Evolutionary conservation across 768 basidiomycete species (phyloP), one percentile per base, ranked within the genome.

Genomic region (Mycena olivaceomarginata): DNA sequence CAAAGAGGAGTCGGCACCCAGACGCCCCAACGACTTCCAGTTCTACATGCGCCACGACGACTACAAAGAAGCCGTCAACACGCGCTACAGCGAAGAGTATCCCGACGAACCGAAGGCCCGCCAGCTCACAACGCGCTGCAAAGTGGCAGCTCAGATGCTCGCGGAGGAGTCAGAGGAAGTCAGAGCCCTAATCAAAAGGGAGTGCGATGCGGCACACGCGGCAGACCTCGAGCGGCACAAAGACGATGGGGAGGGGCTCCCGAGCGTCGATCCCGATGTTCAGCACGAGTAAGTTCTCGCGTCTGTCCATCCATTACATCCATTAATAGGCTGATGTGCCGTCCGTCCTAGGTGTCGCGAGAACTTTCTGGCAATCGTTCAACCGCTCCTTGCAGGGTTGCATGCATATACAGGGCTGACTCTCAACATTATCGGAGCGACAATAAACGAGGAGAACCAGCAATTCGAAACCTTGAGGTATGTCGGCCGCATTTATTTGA

Each of bases 391-490:
- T 11, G 25, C 18, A n/a, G 71, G 63, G 1, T 37, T 72, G 15
- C 41, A 31, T 5, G 71, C 51, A 15, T 72, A 41, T 39, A 72
- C 71, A 3, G 71, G 71, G 1, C 66, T 64, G 15, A 53, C 39
- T 2, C 25, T 72, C 4, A 72, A 72, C 16, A 10, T 72, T 1
- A 48, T 72, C 9, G 71, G 46, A 0, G 71, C n/a, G 4, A n/a
- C 63, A 9, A n/a, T 72, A 15, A 16, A n/a, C 22, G 71, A 39
- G 13, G 62, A 48, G 16, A 48, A 11, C 12, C 48, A 53, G 4
- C 20, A n/a, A 4, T 72, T 72, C 18, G 51, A 65, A 16, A 48
- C 63, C 5, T 51, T 31, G 16, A 72, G 71, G 63, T 72, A 45
- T 12, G 45, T 51, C 11, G 15, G 12, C 13, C 4, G 31, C 31